Percentiles rank a stretch among this genome's conserved stretches.
phyloP scores from a whole-genome alignment of 2,329 filamentous ascomycete species.

The Tolypocladium pustulatum region DNA sequence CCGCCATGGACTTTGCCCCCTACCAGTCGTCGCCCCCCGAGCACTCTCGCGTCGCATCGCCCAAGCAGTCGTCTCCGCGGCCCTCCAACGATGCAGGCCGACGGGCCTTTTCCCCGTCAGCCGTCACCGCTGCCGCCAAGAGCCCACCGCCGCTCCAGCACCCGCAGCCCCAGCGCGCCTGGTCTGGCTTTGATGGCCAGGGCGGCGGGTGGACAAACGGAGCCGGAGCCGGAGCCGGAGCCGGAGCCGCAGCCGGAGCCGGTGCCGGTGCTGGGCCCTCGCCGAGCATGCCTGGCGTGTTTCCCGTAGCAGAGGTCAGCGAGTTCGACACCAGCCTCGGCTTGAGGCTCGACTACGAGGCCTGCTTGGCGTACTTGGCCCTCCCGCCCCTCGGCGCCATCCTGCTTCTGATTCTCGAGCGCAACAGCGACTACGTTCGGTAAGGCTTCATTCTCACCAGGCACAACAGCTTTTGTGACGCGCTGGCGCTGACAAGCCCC shows the following conservation, averaged over 20 bases:
- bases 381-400: slow-evolving; percentile 81
- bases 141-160: slow-evolving; percentile 30
- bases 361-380: slow-evolving; percentile 76
- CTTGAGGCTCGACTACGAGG: slow-evolving; percentile 79
- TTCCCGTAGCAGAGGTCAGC: slow-evolving; percentile 45
- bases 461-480: too few relatives aligned
- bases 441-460: slow-evolving; percentile 26
- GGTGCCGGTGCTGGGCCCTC: slow-evolving; percentile 1
- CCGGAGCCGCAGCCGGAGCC: slow-evolving; percentile 7
- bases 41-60: slow-evolving; percentile 68
- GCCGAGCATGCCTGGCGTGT: slow-evolving; percentile 21
- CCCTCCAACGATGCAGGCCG: slow-evolving; percentile 45
- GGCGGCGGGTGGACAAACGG: slow-evolving; percentile 11
- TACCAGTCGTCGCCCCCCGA: slow-evolving; percentile 93
- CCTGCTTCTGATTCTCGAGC: slow-evolving; percentile 72
- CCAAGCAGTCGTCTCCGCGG: slow-evolving; percentile 43
- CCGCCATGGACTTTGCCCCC: slow-evolving; percentile 82
- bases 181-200: slow-evolving; percentile 31
- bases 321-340: slow-evolving; percentile 89
- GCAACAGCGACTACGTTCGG: slow-evolving; percentile 96
- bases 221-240: slow-evolving; percentile 7
- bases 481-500: slow-evolving; percentile 1
- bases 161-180: slow-evolving; percentile 48
- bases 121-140: slow-evolving; percentile 26
- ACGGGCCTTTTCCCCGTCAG: slow-evolving; percentile 38